These are phyloP conservation scores for Neopestalotiopsis sp. DNA, from an alignment of 2,329 filamentous ascomycete genomes.

Conservation along the genomic window DNA sequence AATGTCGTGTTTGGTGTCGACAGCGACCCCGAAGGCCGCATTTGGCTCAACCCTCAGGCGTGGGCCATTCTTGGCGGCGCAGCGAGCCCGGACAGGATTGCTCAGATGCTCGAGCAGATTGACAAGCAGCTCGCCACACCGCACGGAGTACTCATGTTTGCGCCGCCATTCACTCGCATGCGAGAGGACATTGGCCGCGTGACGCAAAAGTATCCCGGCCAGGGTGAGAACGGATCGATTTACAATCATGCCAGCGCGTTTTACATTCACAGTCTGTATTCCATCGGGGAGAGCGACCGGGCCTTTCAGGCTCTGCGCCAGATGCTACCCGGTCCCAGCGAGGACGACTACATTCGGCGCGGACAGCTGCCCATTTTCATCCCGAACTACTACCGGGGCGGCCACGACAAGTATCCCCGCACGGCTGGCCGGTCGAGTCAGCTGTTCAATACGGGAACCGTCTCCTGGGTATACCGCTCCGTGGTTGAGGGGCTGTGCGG, in stretches of 20 bases:
- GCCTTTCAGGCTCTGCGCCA: conserved; percentile 57
- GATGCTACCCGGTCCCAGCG: conserved; percentile 58
- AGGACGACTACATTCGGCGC: conserved; percentile 55
- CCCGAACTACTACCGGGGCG: conserved; percentile 64
- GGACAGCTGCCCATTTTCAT: conserved; percentile 64
- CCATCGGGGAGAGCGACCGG: conserved; percentile 52
- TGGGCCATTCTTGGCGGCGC: conserved; percentile 62
- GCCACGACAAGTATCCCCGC: conserved; percentile 51
- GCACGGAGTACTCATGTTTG: conserved; percentile 62
- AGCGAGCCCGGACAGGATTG: conserved; percentile 47
- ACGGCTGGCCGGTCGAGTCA: conserved; percentile 62
- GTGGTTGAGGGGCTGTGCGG: conserved; percentile 62
- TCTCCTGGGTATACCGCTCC: conserved; percentile 61
- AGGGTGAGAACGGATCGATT: conserved; percentile 63
- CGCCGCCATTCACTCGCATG: conserved; percentile 59
- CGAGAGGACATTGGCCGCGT: conserved; percentile 64
- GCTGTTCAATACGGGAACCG: conserved; percentile 64
- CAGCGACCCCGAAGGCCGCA: conserved; percentile 56
- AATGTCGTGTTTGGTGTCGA: conserved; percentile 57
- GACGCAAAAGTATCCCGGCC: conserved; percentile 62
- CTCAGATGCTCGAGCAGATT: conserved; percentile 52
- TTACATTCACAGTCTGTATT: conserved; percentile 60
- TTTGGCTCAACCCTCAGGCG: conserved; percentile 64
- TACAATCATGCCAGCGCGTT: conserved; percentile 64
- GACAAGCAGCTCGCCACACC: conserved; percentile 58